phyloP scores from a whole-genome alignment of 441 rosid species.

The Pelargonium cotyledonis region DNA sequence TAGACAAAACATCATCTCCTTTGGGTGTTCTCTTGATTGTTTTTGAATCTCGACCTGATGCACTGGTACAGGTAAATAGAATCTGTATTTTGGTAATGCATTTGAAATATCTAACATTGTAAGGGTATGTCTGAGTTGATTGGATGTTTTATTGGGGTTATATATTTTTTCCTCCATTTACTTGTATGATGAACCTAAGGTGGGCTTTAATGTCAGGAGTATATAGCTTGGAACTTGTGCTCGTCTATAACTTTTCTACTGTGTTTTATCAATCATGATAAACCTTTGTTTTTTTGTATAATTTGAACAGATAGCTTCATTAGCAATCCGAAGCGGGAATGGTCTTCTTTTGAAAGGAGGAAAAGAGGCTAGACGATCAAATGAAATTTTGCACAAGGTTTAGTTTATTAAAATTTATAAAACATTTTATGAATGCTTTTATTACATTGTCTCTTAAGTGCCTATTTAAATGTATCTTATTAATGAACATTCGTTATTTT shows the following conservation, averaged over 20 bases:
- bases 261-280: background rate
- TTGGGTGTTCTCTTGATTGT: conserved; percentile 93
- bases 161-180: background rate
- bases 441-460: background rate
- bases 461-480: background rate
- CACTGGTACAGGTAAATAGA: conserved; percentile 75
- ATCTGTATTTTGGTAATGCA: conserved; percentile 9
- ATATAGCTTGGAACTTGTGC: background rate
- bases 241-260: too few relatives aligned
- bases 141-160: background rate
- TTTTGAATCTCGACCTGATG: conserved; percentile 96
- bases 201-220: background rate
- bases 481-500: conserved; percentile 13
- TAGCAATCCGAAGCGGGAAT: conserved; percentile 94
- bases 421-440: conserved; percentile 8
- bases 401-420: conserved; percentile 16
- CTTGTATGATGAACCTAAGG: background rate
- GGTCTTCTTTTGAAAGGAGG: conserved; percentile 95
- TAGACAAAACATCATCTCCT: conserved; percentile 93
- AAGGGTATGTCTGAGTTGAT: background rate
- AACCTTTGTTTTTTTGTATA: conserved; percentile 12
- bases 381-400: conserved; percentile 92
- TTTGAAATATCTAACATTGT: background rate
- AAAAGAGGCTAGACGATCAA: conserved; percentile 87
- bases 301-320: conserved; percentile 74